A percentile compares a stretch with the other conserved stretches of the same genome.
Conservation (phyloP, 2,329 filamentous ascomycete genomes). For the Sporothrix pallida region DNA sequence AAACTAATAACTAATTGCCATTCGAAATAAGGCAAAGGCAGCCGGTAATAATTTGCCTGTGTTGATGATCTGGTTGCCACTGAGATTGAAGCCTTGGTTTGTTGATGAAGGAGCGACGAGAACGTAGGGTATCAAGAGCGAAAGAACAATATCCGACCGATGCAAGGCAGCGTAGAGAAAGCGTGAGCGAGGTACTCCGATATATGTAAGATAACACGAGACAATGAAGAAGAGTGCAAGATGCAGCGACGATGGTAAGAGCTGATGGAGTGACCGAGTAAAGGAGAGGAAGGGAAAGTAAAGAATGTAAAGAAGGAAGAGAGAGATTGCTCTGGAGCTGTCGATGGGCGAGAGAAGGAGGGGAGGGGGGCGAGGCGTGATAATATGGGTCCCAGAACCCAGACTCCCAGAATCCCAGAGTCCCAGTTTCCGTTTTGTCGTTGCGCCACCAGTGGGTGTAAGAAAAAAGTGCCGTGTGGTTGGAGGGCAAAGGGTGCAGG, state of each 20-base stretch:
- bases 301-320: background rate
- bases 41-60: background rate
- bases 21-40: background rate
- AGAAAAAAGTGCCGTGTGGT: constrained; percentile 8
- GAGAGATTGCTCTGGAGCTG: constrained; percentile 25
- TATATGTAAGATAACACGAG: too few species aligned
- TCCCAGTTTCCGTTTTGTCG: constrained; percentile 1
- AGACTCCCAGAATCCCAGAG: background rate
- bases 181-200: background rate
- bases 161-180: background rate
- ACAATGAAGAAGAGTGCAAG: background rate
- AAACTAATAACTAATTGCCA: background rate
- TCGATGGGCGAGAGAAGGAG: background rate
- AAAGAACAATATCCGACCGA: background rate
- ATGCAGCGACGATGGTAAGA: background rate
- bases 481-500: background rate
- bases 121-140: background rate
- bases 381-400: constrained; percentile 20
- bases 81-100: background rate
- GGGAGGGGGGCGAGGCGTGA: constrained; percentile 27
- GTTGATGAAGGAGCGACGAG: constrained; percentile 9
- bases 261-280: background rate
- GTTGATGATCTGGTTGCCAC: background rate
- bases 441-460: constrained; percentile 29
- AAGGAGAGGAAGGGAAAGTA: background rate